Evolutionary conservation across 768 basidiomycete species (phyloP), one percentile per base, ranked within the genome.

Genomic region (Lactarius deliciosus): DNA sequence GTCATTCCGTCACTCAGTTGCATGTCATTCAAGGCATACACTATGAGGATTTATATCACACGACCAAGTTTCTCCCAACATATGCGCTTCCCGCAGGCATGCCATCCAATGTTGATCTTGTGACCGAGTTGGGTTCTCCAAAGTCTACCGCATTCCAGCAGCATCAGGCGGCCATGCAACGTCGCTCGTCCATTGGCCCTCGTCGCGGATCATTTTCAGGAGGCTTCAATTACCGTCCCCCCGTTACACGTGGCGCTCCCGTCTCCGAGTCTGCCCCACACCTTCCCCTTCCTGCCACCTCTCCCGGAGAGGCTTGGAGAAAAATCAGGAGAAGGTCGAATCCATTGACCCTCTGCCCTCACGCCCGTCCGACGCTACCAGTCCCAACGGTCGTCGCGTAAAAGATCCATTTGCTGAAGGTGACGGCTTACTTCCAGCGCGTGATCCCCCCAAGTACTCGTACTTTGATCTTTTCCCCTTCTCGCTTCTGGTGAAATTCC

Each of bases 41-140:
- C 68, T 79, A 73, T 63, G 75, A 71, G 64, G 87, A 90, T 73
- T 76, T 90, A 18, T 89, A 87, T 75, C 82, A 87, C 68, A 82
- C 87, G 54, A 85, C 88, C 73, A 90, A 88, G 73, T 89, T 85
- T 74, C 81, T 91, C n/a, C 88, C 89, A 4, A 78, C 84, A 13
- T 88, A 87, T 69, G 81, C 82, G 1, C 75, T 87, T 5, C 85
- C 86, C 1, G 72, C 81, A 2, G 83, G 84, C 38, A 75, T 84
- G 62, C 84, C 78, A 41, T 80, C 80, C 36, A 67, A 66, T 41
- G 63, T 75, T 20, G 79, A 82, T 67, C 59, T 78, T 28, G 2
- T 55, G 2, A 9, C 28, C 25, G 32, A 47, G 47, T 57, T 25
- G 53, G 10, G 5, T 16, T 56, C 56, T 50, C 66, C 57, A 63